Base-by-base conservation (phyloP, 1,139 yeast species). In the Trichomonascaceae sp. region DNA sequence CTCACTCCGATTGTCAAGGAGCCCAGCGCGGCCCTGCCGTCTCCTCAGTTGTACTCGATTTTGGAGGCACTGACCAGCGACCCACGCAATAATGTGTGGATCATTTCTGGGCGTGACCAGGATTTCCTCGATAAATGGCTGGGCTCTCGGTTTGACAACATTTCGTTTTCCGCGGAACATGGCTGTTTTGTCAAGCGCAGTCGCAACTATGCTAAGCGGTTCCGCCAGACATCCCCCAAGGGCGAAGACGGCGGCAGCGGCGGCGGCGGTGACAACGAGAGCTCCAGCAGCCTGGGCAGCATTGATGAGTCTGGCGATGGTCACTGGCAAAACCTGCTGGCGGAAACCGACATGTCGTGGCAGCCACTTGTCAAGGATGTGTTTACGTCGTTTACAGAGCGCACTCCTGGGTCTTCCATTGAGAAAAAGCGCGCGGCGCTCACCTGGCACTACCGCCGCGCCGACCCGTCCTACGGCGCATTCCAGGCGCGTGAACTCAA, bases 11-110 rank as follows among this genome's bases (percentile, higher is more conserved):
- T 89, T 52, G 97, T 89, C 3, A 71, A 75, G 28, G 97, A 89
- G 47, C 99, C 99, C 1, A 85, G 92, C n/a, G 96, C 98, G 0
- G 98, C 98, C 1, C 80, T 89, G 32, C 99, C 99, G 2, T 75
- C 93, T 1, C 74, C 77, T 6, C 68, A 79, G 44, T 64, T 89
- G 33, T 67, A 74, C 41, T 59, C 64, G 13, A 72, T 79, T 5
- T 59, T 92, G 39, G 65, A 69, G 27, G 60, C 65, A 22, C 64
- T 92, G 37, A 64, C 79, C 2, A 65, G 65, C 2, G 97, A 89
- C 53, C 89, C 92, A 3, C 67, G 67, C 41, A 92, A 92, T 57
- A 77, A 74, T 51, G 78, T 92, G 30, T 92, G 98, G 98, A 74
- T 92, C 40, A 87, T 92, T 40, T 79, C 93, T 29, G 99, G 99